Conservation (phyloP, 2,329 filamentous ascomycete genomes). For the Pseudogymnoascus sp. region DNA sequence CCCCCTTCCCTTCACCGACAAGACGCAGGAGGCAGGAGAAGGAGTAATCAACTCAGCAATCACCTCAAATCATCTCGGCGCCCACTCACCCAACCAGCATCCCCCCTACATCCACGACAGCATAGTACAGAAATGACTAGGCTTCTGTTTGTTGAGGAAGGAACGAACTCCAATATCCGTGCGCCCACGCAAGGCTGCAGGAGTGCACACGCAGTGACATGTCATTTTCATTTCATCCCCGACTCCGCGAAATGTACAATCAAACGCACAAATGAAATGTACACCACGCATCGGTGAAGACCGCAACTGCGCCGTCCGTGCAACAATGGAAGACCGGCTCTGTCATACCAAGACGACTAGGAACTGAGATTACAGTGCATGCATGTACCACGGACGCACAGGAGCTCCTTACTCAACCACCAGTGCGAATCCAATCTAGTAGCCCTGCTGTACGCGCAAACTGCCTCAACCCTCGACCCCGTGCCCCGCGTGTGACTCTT, state of each 20-base stretch:
- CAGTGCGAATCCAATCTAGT: not conserved
- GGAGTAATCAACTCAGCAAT: not conserved
- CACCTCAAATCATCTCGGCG: not conserved
- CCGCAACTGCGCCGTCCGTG: not conserved
- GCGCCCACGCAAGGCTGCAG: not conserved
- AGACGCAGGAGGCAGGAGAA: not conserved
- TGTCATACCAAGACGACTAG: not conserved
- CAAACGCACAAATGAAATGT: not conserved
- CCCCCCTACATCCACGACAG: not conserved
- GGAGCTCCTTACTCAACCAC: not conserved
- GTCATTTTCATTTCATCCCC: not conserved
- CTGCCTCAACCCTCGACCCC: not conserved
- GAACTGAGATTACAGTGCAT: not conserved
- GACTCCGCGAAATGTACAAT: not conserved
- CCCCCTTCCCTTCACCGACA: not conserved
- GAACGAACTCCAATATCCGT: not conserved
- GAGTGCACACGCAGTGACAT: not conserved
- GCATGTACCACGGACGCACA: not conserved
- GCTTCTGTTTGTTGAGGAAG: not conserved
- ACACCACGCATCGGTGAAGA: not conserved
- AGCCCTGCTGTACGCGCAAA: not conserved
- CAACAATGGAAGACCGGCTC: not conserved
- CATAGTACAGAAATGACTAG: slow-evolving; percentile 6
- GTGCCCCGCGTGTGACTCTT: not conserved
- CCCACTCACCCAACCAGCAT: not conserved